Evolutionary conservation across 768 basidiomycete species (phyloP), one percentile per base, ranked within the genome.

Genomic region (Kwoniella dejecticola): DNA sequence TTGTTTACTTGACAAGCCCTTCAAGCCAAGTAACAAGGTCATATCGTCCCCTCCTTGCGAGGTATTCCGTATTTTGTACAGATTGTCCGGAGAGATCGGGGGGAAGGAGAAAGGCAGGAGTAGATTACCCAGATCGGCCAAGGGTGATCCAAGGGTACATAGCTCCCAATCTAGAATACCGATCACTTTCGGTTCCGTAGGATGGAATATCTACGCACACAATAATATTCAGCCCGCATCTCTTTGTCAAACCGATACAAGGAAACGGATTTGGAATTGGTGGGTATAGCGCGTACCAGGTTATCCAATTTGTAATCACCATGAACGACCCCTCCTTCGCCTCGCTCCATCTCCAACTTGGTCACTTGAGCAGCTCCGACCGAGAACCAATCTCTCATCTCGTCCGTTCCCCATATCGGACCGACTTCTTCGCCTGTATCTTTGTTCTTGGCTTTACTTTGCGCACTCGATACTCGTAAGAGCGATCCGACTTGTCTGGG

Each of bases 281-380:
- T 36, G 15, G 15, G 7, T 15, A 7, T 7, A 7, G 15, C 1
- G 64, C 79, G 13, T 40, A 97, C 84, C 66, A 99, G 77, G 77
- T 99, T 99, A 79, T 99, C 95, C n/a, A 95, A 82, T 78, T 99
- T 99, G 77, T 90, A 98, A 79, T 99, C 95, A 26, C 95, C 95
- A 75, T 98, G 95, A 4, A 98, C 92, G 65, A 99, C 71, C 21
- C 70, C 60, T 44, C 90, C 86, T 55, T 84, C 81, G 0, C 89
- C 90, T 0, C 83, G 84, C 75, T 86, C 86, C 64, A 75, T 81
- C 79, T 94, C 91, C 70, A 90, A 85, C 1, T 57, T 62, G 0
- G 91, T 93, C 26, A 90, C 80, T 71, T 90, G 84, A 27, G 79
- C 77, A 21, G 74, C 72, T 7, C 75, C 76, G 11, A 61, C 42